These are phyloP conservation scores for Fraxinus cuspidata DNA, from an alignment of 257 asterid species.

Conservation along the genomic window DNA sequence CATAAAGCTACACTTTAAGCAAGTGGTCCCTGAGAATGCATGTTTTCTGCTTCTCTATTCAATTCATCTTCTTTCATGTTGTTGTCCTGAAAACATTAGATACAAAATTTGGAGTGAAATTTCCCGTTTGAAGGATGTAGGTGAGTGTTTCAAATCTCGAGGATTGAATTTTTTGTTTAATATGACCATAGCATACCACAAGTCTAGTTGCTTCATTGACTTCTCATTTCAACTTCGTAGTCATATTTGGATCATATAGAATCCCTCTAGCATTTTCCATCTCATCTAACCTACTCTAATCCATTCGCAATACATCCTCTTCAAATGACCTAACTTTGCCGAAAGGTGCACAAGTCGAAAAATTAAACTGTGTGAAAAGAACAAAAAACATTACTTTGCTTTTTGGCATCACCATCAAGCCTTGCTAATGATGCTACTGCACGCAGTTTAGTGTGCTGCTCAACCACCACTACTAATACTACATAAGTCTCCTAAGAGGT, in stretches of 20 bases:
- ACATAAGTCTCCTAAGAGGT: too few relatives aligned
- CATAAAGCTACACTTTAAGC: conserved; percentile 26
- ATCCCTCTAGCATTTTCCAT: not conserved
- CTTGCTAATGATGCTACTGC: too few relatives aligned
- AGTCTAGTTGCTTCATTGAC: not conserved
- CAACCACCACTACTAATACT: too few relatives aligned
- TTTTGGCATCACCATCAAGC: too few relatives aligned
- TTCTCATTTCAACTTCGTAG: not conserved
- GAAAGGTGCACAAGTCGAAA: too few relatives aligned
- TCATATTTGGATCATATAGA: too few relatives aligned
- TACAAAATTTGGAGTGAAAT: too few relatives aligned
- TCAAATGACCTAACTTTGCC: too few relatives aligned
- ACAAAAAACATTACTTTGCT: too few relatives aligned
- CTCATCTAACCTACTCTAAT: not conserved
- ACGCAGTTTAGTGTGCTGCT: too few relatives aligned
- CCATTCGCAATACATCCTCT: not conserved
- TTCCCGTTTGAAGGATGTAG: not conserved
- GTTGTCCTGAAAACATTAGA: conserved; percentile 33
- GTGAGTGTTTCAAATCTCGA: not conserved
- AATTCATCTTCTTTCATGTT: conserved; percentile 39
- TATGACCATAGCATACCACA: not conserved
- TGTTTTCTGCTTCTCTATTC: conserved; percentile 37
- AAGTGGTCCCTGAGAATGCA: conserved; percentile 40
- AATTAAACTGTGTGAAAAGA: too few relatives aligned
- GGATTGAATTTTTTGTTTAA: not conserved